phyloP scores from a whole-genome alignment of 768 basidiomycete genomes.

The Tulasnella sp. region DNA sequence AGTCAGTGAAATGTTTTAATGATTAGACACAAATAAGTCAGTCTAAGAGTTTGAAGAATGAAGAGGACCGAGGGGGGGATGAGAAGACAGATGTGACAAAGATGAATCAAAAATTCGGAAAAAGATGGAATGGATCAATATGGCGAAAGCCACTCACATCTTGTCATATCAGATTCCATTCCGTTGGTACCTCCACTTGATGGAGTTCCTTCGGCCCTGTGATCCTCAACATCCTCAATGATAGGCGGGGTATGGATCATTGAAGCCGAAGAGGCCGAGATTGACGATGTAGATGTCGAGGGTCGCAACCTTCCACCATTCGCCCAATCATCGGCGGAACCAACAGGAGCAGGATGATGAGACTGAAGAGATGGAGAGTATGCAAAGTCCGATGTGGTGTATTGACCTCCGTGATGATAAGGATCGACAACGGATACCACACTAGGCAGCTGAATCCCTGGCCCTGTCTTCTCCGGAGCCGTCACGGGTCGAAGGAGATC shows the following conservation, averaged over 20 bases:
- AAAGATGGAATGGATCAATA: not conserved
- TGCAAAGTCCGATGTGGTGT: constrained; percentile 62
- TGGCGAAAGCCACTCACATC: constrained; percentile 10
- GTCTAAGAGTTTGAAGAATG: not conserved
- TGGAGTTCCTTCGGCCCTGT: constrained; percentile 6
- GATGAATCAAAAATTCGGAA: not conserved
- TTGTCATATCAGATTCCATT: constrained; percentile 11
- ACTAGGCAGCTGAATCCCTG: constrained; percentile 61
- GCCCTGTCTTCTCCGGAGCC: constrained; percentile 15
- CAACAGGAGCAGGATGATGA: not conserved
- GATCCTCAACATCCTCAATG: constrained; percentile 10
- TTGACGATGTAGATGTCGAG: constrained; percentile 2
- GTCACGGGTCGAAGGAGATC: constrained; percentile 17
- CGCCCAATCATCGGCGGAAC: not conserved
- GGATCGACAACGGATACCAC: constrained; percentile 38
- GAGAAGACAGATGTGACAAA: not conserved
- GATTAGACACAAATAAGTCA: not conserved
- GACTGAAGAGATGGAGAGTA: constrained; percentile 50
- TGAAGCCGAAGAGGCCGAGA: constrained; percentile 1
- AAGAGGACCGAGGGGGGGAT: not conserved
- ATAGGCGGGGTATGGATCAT: constrained; percentile 15
- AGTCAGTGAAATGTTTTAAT: not conserved
- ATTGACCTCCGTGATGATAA: constrained; percentile 27
- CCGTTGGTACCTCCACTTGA: not conserved
- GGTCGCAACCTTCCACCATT: constrained; percentile 9